phyloP scores from a whole-genome alignment of 805 yeast genomes.

The Ogataea thermomethanolica region DNA sequence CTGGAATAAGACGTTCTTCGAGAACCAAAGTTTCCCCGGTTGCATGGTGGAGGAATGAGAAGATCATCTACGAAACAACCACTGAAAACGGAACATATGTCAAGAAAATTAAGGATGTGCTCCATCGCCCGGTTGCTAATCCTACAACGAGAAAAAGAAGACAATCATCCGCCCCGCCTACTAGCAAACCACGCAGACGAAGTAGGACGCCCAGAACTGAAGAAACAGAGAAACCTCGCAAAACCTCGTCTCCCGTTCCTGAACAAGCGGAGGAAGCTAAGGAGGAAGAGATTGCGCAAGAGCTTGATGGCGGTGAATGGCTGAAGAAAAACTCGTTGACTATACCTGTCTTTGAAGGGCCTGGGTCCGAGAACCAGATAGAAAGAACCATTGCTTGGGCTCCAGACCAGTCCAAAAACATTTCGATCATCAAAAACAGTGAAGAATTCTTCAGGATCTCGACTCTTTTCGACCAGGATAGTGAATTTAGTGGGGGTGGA shows the following conservation, averaged over 20 bases:
- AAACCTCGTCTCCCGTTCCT: neutral
- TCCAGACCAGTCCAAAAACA: slow-evolving; percentile 49
- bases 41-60: slow-evolving; percentile 83
- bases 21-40: slow-evolving; percentile 67
- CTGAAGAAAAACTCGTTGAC: slow-evolving; percentile 38
- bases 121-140: slow-evolving; percentile 43
- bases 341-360: slow-evolving; percentile 49
- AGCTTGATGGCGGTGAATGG: slow-evolving; percentile 52
- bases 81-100: slow-evolving; percentile 47
- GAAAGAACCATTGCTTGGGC: slow-evolving; percentile 62
- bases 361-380: slow-evolving; percentile 43
- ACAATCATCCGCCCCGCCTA: slow-evolving; percentile 14
- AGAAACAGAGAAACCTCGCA: slow-evolving; percentile 19
- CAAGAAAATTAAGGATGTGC: slow-evolving; percentile 56
- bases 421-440: slow-evolving; percentile 36
- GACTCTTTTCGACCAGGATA: slow-evolving; percentile 58
- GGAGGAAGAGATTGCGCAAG: slow-evolving; percentile 35
- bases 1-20: slow-evolving; percentile 49
- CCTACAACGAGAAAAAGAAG: slow-evolving; percentile 13
- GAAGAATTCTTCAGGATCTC: slow-evolving; percentile 60
- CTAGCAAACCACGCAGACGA: slow-evolving; percentile 13
- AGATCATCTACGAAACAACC: slow-evolving; percentile 52
- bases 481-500: slow-evolving; percentile 70
- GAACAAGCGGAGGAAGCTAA: slow-evolving; percentile 35
- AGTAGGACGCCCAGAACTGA: slow-evolving; percentile 18